These are phyloP conservation scores for Viridothelium virens DNA, from an alignment of 495 filamentous ascomycete species.

Conservation along the genomic window DNA sequence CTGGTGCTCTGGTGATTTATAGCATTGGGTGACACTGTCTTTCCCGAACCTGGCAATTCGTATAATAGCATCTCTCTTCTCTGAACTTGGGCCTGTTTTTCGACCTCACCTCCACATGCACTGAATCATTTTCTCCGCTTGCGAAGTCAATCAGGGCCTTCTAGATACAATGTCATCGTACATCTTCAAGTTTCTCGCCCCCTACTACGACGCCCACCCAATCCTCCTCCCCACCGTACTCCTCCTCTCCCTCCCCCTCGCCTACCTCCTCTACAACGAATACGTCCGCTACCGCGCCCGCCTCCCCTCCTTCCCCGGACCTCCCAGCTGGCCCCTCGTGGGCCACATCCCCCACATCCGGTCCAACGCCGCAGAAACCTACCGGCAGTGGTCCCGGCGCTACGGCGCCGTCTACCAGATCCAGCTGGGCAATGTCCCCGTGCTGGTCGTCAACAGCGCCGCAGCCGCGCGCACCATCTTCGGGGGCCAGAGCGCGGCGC, in stretches of 20 bases:
- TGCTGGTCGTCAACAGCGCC: constrained; percentile 55
- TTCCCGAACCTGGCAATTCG: too few species aligned
- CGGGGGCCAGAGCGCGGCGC: constrained; percentile 46
- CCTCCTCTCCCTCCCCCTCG: constrained; percentile 30
- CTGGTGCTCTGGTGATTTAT: too few species aligned
- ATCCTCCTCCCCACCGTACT: constrained; percentile 29
- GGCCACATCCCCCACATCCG: constrained; percentile 57
- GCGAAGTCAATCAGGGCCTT: neutral
- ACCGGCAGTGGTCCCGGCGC: constrained; percentile 49
- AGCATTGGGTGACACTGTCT: too few species aligned
- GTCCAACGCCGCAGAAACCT: constrained; percentile 53
- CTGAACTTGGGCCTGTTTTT: too few species aligned
- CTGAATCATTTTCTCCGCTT: neutral
- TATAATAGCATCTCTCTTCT: too few species aligned
- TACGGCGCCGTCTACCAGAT: constrained; percentile 59
- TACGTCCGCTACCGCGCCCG: constrained; percentile 43
- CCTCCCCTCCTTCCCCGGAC: constrained; percentile 47
- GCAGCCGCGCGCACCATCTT: constrained; percentile 51
- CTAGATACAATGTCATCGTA: neutral
- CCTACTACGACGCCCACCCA: constrained; percentile 17
- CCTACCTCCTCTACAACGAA: constrained; percentile 49
- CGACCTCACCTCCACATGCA: neutral
- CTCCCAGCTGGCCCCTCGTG: constrained; percentile 50
- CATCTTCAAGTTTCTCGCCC: neutral
- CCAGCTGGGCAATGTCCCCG: constrained; percentile 52